Percentiles rank a stretch among this genome's conserved stretches.
phyloP scores from a whole-genome alignment of 192 early-diverging fungal genomes.

The Podochytrium sp. region DNA sequence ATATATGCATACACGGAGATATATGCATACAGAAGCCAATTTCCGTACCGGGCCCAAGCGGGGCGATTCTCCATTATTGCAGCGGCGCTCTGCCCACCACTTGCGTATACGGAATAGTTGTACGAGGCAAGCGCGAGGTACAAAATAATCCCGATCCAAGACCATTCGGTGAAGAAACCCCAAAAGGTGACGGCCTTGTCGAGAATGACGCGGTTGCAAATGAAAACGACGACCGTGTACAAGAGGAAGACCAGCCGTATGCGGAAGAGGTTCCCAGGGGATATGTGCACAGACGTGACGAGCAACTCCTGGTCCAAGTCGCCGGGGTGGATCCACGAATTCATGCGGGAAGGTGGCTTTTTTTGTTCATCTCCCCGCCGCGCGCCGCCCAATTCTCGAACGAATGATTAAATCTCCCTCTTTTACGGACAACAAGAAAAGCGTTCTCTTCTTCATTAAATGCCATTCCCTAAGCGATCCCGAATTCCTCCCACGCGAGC shows the following conservation, averaged over 20 bases:
- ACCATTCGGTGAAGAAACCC: constrained; percentile 11
- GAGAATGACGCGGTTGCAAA: too few species aligned
- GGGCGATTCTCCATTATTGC: neutral
- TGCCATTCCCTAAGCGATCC: too few species aligned
- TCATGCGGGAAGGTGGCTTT: too few species aligned
- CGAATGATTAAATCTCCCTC: too few species aligned
- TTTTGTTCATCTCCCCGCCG: too few species aligned
- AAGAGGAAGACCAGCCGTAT: neutral
- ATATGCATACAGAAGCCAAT: neutral
- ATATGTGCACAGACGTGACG: constrained; percentile 21
- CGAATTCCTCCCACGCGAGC: too few species aligned
- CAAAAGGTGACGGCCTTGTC: neutral
- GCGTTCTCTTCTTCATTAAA: too few species aligned
- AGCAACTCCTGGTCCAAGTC: neutral
- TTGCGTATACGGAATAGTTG: neutral
- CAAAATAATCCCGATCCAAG: constrained; percentile 22
- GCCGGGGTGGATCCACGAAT: neutral
- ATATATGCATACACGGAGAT: neutral
- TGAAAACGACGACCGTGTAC: neutral
- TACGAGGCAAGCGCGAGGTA: constrained; percentile 5
- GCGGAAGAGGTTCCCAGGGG: neutral
- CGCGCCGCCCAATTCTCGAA: too few species aligned
- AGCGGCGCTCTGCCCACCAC: neutral
- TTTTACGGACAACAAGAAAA: too few species aligned
- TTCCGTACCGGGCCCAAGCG: neutral